Percentiles rank a stretch among this genome's conserved stretches.
Evolutionary conservation across 1,284 basidiomycete genomes (phyloP).

Genomic region (Ganoderma multipileum): DNA sequence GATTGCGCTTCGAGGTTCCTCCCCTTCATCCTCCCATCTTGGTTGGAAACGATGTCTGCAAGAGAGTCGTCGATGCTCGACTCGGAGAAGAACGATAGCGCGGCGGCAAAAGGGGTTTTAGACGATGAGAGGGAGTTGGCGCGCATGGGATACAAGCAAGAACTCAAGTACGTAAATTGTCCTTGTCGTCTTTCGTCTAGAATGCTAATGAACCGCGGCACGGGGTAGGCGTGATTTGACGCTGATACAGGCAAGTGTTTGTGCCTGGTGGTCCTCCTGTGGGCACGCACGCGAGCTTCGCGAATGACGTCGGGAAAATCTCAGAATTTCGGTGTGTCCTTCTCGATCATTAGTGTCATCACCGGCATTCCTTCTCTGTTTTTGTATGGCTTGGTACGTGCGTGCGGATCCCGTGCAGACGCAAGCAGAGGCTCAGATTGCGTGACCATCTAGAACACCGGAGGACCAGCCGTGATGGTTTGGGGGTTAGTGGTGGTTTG

Average conservation of each 20-base stretch:
- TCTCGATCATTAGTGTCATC: slow-evolving; percentile 78
- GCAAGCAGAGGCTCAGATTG: slow-evolving; percentile 20
- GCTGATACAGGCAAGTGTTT: slow-evolving; percentile 58
- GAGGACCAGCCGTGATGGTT: slow-evolving; percentile 77
- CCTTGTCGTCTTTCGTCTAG: neutral
- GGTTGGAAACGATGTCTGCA: neutral
- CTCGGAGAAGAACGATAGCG: slow-evolving; percentile 22
- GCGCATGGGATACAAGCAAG: slow-evolving; percentile 79
- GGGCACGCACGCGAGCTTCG: slow-evolving; percentile 2
- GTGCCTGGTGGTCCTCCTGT: slow-evolving; percentile 3
- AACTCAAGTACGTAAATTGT: slow-evolving; percentile 58
- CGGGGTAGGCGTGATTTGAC: slow-evolving; percentile 56
- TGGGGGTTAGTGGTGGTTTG: slow-evolving; percentile 76
- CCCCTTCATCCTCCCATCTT: neutral
- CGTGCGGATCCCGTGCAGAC: slow-evolving; percentile 34
- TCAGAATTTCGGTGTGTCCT: slow-evolving; percentile 79
- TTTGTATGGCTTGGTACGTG: slow-evolving; percentile 66
- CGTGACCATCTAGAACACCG: slow-evolving; percentile 59
- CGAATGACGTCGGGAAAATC: slow-evolving; percentile 13
- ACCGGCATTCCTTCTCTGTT: slow-evolving; percentile 74
- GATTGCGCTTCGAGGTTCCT: neutral
- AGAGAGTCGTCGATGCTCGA: neutral
- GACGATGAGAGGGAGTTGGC: slow-evolving; percentile 70
- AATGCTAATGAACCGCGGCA: neutral
- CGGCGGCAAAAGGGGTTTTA: neutral